A percentile compares a stretch with the other conserved stretches of the same genome.
Conservation (phyloP, 129 eudicot genomes). For the sunflower (Helianthus annuus) region DNA sequence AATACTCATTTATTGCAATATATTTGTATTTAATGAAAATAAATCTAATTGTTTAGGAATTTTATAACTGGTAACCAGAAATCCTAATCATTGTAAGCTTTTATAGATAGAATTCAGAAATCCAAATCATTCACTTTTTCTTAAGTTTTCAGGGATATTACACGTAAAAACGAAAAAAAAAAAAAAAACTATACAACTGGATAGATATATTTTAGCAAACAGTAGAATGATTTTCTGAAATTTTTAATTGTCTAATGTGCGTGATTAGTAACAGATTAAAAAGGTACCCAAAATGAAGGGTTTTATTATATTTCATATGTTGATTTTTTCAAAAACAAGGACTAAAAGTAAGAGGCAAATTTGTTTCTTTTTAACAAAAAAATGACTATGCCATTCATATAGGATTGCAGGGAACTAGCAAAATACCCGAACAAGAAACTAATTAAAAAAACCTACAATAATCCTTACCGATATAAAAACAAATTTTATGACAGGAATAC, state of each 20-base stretch:
- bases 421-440: too few relatives aligned
- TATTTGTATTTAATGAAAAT: background rate
- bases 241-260: constrained; percentile 9
- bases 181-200: background rate
- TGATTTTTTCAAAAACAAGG: too few relatives aligned
- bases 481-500: background rate
- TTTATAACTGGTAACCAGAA: background rate
- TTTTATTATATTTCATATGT: background rate
- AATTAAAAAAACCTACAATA: too few relatives aligned
- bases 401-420: too few relatives aligned
- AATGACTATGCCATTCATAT: too few relatives aligned
- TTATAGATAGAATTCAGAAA: background rate
- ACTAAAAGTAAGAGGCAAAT: too few relatives aligned
- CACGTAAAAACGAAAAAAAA: background rate
- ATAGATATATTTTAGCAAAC: background rate
- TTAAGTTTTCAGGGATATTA: background rate
- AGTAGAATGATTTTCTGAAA: constrained; percentile 5
- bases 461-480: too few relatives aligned
- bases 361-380: too few relatives aligned
- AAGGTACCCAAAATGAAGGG: too few relatives aligned
- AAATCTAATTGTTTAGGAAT: constrained; percentile 10
- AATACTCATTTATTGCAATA: constrained; percentile 18
- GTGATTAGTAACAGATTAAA: background rate
- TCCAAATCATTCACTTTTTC: background rate
- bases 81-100: too few relatives aligned